Evolutionary conservation across 805 yeast species (phyloP), one percentile per base, ranked within the genome.

Genomic region (Phaffomyces thermotolerans): DNA sequence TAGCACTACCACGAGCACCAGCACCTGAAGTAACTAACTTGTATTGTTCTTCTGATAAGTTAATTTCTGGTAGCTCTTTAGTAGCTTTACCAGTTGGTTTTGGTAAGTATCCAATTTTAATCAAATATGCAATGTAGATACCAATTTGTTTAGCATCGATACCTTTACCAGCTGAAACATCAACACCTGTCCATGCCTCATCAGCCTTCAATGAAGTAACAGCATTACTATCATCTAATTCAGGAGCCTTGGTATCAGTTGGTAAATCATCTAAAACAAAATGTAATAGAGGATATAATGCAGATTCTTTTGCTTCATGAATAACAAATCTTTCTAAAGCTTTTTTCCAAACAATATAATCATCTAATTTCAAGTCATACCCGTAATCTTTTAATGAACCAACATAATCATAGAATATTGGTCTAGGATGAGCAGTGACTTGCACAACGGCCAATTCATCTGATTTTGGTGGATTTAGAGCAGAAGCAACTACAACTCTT

Each of bases 341-440:
- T 34, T 71, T 66, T 48, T 84, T 81, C 99, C 99, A 93, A 17
- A 73, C 68, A 13, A 79, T 74, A 59, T 93, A 93, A 54, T 79
- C 85, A 13, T 73, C 73, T 38, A 72, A 69, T 47, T 67, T 64
- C 38, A 85, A 78, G 18, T 70, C 56, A 65, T 86, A 95, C 8
- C 99, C 99, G 56, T 78, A 91, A 13, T 66, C 61, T 43, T 71
- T 65, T 58, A 90, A 71, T 9, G 81, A 58, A 15, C 79, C 78
- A 52, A 93, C 67, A 67, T 79, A 91, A 52, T 84, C 80, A 56
- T 78, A 81, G 68, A 90, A 84, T 35, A 76, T 69, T 47, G 88
- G 79, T 62, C 99, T 79, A 47, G 99, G 99, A 56, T 93, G 98
- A 22, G 91, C 95, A 6, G 98, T 93, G n/a, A 93, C 97, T 37